Evolutionary conservation across 768 basidiomycete genomes (phyloP).

Genomic region (Calocybe indica): DNA sequence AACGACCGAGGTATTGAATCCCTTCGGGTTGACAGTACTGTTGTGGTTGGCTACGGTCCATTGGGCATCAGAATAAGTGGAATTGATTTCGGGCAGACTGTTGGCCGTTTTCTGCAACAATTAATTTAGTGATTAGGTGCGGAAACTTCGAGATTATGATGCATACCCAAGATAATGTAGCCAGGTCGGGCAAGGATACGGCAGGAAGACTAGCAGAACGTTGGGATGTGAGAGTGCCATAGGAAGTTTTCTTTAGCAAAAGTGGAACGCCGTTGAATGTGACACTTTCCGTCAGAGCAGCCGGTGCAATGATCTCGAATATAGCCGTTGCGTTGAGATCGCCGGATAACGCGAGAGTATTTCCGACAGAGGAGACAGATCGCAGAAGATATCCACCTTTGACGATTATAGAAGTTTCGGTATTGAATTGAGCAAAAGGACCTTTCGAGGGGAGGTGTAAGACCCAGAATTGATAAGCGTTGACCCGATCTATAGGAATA

Average conservation of each 20-base stretch:
- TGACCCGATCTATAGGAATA: slow-evolving; percentile 31
- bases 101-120: slow-evolving; percentile 30
- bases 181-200: slow-evolving; percentile 27
- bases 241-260: slow-evolving; percentile 26
- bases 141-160: background rate
- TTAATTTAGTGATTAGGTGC: background rate
- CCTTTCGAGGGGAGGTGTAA: slow-evolving; percentile 35
- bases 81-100: slow-evolving; percentile 35
- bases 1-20: slow-evolving; percentile 31
- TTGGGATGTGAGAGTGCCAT: slow-evolving; percentile 33
- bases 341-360: slow-evolving; percentile 35
- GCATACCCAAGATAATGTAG: slow-evolving; percentile 30
- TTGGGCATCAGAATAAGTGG: slow-evolving; percentile 31
- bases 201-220: slow-evolving; percentile 24
- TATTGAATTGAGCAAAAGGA: slow-evolving; percentile 29
- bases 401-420: slow-evolving; percentile 36
- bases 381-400: slow-evolving; percentile 45
- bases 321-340: slow-evolving; percentile 36
- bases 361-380: slow-evolving; percentile 25
- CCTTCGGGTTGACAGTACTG: slow-evolving; percentile 34
- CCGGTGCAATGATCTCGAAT: slow-evolving; percentile 44
- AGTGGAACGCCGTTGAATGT: slow-evolving; percentile 37
- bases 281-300: slow-evolving; percentile 27
- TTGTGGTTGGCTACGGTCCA: slow-evolving; percentile 39
- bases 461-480: slow-evolving; percentile 48